Evolutionary conservation across 1,139 yeast species (phyloP).

Genomic region (Scheffersomyces titani): DNA sequence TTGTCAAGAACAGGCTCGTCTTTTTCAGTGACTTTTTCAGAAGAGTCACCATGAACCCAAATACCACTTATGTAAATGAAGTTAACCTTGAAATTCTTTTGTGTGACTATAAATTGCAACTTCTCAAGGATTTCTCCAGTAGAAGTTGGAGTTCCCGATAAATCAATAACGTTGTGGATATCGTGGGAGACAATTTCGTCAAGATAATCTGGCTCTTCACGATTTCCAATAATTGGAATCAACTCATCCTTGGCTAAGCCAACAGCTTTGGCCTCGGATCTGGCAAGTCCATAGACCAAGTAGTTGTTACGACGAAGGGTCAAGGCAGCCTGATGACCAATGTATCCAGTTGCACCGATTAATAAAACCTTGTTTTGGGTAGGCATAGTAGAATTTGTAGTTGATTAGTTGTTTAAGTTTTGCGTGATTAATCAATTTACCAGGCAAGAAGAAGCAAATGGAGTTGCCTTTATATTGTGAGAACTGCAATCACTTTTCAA

Average conservation of each 20-base stretch:
- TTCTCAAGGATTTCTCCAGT: constrained; percentile 1
- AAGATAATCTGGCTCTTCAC: neutral
- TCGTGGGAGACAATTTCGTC: neutral
- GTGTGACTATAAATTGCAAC: neutral
- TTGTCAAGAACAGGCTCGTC: neutral
- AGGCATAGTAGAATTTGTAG: neutral
- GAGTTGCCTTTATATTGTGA: neutral
- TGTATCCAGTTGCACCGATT: neutral
- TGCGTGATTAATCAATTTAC: neutral
- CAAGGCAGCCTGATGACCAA: neutral
- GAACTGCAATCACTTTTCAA: neutral
- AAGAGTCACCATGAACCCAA: constrained; percentile 4
- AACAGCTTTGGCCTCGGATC: neutral
- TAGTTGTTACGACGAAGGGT: neutral
- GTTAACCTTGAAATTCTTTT: neutral
- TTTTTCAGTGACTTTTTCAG: constrained; percentile 1
- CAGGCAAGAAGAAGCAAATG: neutral
- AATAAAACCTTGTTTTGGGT: neutral
- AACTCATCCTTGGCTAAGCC: neutral
- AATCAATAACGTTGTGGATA: constrained; percentile 2
- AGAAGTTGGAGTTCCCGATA: constrained; percentile 1
- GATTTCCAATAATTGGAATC: neutral
- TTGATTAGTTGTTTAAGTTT: neutral
- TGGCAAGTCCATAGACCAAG: neutral
- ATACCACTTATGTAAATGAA: constrained; percentile 3